phyloP scores from a whole-genome alignment of 805 yeast genomes.

The Cyberlindnera lachancei region DNA sequence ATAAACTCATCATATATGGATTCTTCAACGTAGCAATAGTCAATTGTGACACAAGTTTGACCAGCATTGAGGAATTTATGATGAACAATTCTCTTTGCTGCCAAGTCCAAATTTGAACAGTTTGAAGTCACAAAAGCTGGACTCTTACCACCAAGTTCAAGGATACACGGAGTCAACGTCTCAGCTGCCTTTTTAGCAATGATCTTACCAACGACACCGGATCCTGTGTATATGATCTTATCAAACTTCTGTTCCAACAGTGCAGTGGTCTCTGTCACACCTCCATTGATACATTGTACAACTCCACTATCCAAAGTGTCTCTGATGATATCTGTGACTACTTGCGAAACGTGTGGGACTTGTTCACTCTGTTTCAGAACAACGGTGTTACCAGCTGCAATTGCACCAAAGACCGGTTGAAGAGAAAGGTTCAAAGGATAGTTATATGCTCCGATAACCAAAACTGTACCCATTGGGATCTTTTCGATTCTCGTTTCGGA shows the following conservation, averaged over 20 bases:
- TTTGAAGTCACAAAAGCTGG: conserved; percentile 65
- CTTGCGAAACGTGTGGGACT: conserved; percentile 51
- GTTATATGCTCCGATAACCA: conserved; percentile 75
- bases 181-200: conserved; percentile 76
- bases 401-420: conserved; percentile 66
- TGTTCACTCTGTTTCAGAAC: conserved; percentile 45
- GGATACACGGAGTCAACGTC: conserved; percentile 65
- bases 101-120: conserved; percentile 34
- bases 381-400: conserved; percentile 81
- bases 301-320: conserved; percentile 48
- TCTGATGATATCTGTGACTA: conserved; percentile 48
- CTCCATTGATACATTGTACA: conserved; percentile 67
- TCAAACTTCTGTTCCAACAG: conserved; percentile 60
- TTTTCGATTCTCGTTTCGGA: conserved; percentile 11
- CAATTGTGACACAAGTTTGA: conserved; percentile 87
- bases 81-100: conserved; percentile 63
- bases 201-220: conserved; percentile 64
- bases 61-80: conserved; percentile 78
- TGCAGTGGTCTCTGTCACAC: conserved; percentile 47
- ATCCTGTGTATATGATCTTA: conserved; percentile 82
- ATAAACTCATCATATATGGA: conserved; percentile 45
- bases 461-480: conserved; percentile 55
- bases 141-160: conserved; percentile 90
- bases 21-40: conserved; percentile 64
- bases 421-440: conserved; percentile 64